Percentiles rank a stretch among this genome's conserved stretches.
These are phyloP conservation scores for Alternaria arbusti DNA, from an alignment of 2,329 filamentous ascomycete genomes.

Conservation along the genomic window DNA sequence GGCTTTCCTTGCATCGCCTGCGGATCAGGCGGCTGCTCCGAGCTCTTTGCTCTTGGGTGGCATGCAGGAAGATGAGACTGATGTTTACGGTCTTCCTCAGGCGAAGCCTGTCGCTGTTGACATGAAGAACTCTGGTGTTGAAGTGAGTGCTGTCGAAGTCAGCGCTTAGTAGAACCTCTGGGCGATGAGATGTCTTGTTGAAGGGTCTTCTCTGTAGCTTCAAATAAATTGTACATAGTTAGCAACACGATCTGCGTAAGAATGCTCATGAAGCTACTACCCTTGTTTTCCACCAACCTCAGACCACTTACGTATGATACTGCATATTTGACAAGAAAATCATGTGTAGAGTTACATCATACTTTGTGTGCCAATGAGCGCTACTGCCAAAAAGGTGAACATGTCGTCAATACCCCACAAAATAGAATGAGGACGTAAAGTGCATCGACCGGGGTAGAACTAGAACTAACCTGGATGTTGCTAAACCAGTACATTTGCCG, in stretches of 20 bases:
- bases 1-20: constrained; percentile 30
- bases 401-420: not conserved
- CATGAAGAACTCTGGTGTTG: not conserved
- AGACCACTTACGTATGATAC: not conserved
- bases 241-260: not conserved
- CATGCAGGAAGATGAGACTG: constrained; percentile 10
- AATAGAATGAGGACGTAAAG: not conserved
- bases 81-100: constrained; percentile 3
- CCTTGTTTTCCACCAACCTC: not conserved
- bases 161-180: not conserved
- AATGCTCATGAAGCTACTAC: not conserved
- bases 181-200: not conserved
- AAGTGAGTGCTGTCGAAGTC: constrained; percentile 8
- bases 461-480: not conserved
- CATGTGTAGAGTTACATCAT: not conserved
- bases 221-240: not conserved
- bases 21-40: constrained; percentile 10
- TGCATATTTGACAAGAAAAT: not conserved
- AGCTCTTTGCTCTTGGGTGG: constrained; percentile 9
- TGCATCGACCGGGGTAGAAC: not conserved
- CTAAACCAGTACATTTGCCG: not conserved
- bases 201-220: not conserved
- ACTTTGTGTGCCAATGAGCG: not conserved
- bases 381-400: not conserved
- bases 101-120: not conserved